Conservation (phyloP, 2,329 filamentous ascomycete genomes). For the Cladosporium sp. region DNA sequence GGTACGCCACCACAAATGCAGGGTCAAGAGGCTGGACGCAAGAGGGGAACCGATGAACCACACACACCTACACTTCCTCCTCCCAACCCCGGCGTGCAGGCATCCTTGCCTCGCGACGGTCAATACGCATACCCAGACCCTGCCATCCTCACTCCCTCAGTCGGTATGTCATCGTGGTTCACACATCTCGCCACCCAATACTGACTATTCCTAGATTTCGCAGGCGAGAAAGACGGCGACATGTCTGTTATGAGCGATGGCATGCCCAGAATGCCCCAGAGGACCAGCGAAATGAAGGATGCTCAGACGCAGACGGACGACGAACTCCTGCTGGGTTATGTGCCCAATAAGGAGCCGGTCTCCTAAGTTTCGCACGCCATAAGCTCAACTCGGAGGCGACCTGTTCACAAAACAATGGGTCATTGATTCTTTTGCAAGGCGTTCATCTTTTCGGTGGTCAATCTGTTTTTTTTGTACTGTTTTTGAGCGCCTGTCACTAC, state of each 20-base stretch:
- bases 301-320: slow-evolving; percentile 30
- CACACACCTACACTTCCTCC: slow-evolving; percentile 49
- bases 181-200: background rate
- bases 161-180: background rate
- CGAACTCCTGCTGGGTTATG: background rate
- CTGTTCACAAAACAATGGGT: background rate
- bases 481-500: slow-evolving; percentile 5
- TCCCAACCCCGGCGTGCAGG: slow-evolving; percentile 35
- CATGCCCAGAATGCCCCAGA: slow-evolving; percentile 5
- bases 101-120: slow-evolving; percentile 9
- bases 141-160: slow-evolving; percentile 9
- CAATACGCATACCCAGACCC: slow-evolving; percentile 41
- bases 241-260: slow-evolving; percentile 9
- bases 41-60: slow-evolving; percentile 46
- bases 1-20: slow-evolving; percentile 14
- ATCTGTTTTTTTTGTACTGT: background rate
- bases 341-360: slow-evolving; percentile 7
- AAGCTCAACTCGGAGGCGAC: background rate
- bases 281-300: slow-evolving; percentile 22
- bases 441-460: slow-evolving; percentile 10
- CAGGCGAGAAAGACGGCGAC: slow-evolving; percentile 1
- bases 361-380: background rate
- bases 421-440: slow-evolving; percentile 8
- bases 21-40: slow-evolving; percentile 34
- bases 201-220: background rate